A percentile compares a stretch with the other conserved stretches of the same genome.
Evolutionary conservation across 495 filamentous ascomycete species (phyloP).

Genomic region (Parathielavia appendiculata): DNA sequence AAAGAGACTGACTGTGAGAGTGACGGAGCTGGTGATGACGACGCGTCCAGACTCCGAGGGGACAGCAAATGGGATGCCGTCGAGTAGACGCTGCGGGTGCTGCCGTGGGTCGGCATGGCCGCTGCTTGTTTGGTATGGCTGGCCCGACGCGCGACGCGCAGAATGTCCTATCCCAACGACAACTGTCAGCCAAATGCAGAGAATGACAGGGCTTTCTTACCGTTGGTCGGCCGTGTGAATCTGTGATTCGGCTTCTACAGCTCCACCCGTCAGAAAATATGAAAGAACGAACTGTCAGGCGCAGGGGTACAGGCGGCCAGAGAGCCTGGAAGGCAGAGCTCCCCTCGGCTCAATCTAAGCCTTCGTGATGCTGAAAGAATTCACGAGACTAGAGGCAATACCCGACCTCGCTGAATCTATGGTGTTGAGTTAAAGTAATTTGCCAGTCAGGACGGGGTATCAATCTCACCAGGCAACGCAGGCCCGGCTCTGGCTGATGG

Average conservation of each 20-base stretch:
- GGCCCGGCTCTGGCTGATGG: background rate
- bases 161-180: background rate
- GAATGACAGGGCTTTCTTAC: background rate
- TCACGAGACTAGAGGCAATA: too few species aligned
- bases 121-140: background rate
- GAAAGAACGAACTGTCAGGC: background rate
- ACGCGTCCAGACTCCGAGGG: constrained; percentile 13
- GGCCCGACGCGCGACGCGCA: too few species aligned
- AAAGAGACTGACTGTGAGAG: background rate
- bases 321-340: too few species aligned
- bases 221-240: background rate
- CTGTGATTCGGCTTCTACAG: background rate
- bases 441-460: too few species aligned
- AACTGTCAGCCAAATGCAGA: background rate
- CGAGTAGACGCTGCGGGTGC: constrained; percentile 24
- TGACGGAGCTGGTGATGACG: background rate
- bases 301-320: background rate
- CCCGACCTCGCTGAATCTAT: too few species aligned
- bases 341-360: too few species aligned
- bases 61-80: constrained; percentile 24
- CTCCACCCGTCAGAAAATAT: background rate
- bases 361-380: too few species aligned
- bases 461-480: background rate
- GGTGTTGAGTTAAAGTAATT: too few species aligned
- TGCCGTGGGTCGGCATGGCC: constrained; percentile 19